Base-by-base conservation (phyloP, 768 basidiomycete species). In the Sistotremastrum suecicum region DNA sequence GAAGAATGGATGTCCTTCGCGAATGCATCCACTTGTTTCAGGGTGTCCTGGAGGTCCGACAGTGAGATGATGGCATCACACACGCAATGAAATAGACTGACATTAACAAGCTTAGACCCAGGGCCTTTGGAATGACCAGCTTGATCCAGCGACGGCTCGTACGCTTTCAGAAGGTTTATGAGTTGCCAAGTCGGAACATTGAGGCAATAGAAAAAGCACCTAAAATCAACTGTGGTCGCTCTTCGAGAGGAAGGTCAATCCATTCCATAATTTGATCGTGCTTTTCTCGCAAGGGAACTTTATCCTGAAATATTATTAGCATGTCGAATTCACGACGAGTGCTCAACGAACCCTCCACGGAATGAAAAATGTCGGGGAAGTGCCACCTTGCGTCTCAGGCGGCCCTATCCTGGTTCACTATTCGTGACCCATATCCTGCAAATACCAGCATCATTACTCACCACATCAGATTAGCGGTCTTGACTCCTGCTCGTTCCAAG, bases 381-480 rank as follows among this genome's bases (percentile, higher is more conserved):
- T 67, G 1, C 87, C 88, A 7, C 74, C 70, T 2, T 54, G 60
- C 0, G 85, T 89, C 51, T 66, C 68, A 0, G 83, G 77, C 32
- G 90, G 90, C 8, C 90, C 90, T 6, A 85, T 85, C 87, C 85
- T 87, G 41, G 41, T 20, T 28, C 46, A 33, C 38, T 12, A 36
- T 29, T 5, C 30, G 32, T 34, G n/a, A 29, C 7, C n/a, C 2
- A 29, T 36, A 20, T 10, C 12, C 30, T 29, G 29, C 29, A 20
- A 42, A 36, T 32, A 34, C 28, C 2, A 43, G 11, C 10, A 4
- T 33, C 28, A 11, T 37, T 30, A 67, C 79, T 46, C 44, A 87
- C 88, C 90, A 95, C 90, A 95, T 95, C 39, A 90, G 68, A 54
- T 91, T 90, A 0, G 87, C 90, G 3, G 84, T 83, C 34, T 75